Evolutionary conservation across 1,139 yeast species (phyloP).

Genomic region (Protomyces arabidopsidicola): DNA sequence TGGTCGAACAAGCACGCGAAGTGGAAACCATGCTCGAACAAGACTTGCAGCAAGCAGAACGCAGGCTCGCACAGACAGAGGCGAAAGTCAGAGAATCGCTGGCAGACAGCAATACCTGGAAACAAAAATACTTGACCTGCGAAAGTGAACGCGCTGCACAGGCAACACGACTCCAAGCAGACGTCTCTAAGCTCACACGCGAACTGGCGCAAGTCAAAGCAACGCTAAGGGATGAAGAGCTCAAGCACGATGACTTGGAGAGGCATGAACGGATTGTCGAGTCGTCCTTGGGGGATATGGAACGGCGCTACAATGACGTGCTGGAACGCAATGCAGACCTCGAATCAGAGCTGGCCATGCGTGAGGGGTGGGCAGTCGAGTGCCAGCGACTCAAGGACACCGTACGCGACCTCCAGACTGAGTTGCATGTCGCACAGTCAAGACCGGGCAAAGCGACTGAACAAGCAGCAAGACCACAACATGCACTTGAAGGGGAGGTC

Average conservation of each 20-base stretch:
- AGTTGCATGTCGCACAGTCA: slow-evolving; percentile 34
- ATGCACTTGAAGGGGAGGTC: not conserved
- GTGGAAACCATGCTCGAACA: slow-evolving; percentile 40
- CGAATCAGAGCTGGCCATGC: slow-evolving; percentile 39
- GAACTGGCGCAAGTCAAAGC: slow-evolving; percentile 34
- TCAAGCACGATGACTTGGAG: slow-evolving; percentile 43
- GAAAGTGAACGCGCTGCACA: slow-evolving; percentile 37
- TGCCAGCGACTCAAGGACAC: slow-evolving; percentile 41
- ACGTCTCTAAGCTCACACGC: slow-evolving; percentile 36
- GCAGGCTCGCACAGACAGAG: slow-evolving; percentile 36
- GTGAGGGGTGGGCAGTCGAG: slow-evolving; percentile 36
- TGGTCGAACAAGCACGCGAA: slow-evolving; percentile 37
- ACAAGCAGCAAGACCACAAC: not conserved
- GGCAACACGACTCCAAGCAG: slow-evolving; percentile 37
- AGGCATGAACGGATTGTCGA: slow-evolving; percentile 36
- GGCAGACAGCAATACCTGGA: slow-evolving; percentile 36
- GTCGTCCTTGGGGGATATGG: slow-evolving; percentile 39
- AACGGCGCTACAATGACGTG: slow-evolving; percentile 37
- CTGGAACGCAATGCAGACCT: slow-evolving; percentile 40
- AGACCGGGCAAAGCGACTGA: not conserved
- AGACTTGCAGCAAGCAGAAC: slow-evolving; percentile 37
- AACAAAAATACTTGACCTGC: slow-evolving; percentile 35
- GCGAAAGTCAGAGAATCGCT: slow-evolving; percentile 34
- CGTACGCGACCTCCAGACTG: slow-evolving; percentile 39
- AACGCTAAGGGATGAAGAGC: slow-evolving; percentile 42